Evolutionary conservation across 331 rosid genomes (phyloP), one percentile per base, ranked within the genome.

Genomic region (Acacia concinna): DNA sequence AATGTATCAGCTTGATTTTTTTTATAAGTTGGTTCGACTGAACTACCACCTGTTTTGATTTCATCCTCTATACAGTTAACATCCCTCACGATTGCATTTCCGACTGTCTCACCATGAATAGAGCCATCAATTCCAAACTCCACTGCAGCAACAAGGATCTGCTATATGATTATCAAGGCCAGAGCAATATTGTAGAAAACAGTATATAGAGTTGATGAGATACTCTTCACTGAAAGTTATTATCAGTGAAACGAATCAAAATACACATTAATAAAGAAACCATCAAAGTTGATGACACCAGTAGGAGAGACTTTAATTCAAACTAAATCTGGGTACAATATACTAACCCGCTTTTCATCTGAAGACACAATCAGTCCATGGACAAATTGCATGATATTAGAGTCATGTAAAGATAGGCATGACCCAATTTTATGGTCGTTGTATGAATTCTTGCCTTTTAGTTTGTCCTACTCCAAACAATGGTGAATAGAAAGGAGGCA

Each of bases 101-200:
- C 87, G 76, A 86, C 76, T 37, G 85, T 79, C 79, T 91, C 90
- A 0, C 84, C 81, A 80, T 84, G 87, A 67, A 83, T 52, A 84
- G 88, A 86, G 23, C 84, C 93, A 63, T 85, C 94, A 75, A 85
- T 73, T 76, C 82, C 89, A 85, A 89, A 85, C 80, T 96, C 99
- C 97, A 96, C 99, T 96, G 90, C 92, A 84, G 71, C 69, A 81
- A 83, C 70, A 89, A 77, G 73, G 75, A 51, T 14, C 13, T 71
- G 46, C 35, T 67, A 71, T 79, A 21, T 82, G 80, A 51, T 41
- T 80, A 71, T 74, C 72, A 30, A 35, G 35, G 54, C 73, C 54
- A 15, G 20, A 6, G 37, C 60, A 51, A 80, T 14, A 79, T 41
- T 77, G 76, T 30, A 66, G 43, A 80, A 37, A 77, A 78, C 57